Percentiles rank a stretch among this genome's conserved stretches.
phyloP scores from a whole-genome alignment of 1,139 yeast species.

The Geotrichum macrosporum region DNA sequence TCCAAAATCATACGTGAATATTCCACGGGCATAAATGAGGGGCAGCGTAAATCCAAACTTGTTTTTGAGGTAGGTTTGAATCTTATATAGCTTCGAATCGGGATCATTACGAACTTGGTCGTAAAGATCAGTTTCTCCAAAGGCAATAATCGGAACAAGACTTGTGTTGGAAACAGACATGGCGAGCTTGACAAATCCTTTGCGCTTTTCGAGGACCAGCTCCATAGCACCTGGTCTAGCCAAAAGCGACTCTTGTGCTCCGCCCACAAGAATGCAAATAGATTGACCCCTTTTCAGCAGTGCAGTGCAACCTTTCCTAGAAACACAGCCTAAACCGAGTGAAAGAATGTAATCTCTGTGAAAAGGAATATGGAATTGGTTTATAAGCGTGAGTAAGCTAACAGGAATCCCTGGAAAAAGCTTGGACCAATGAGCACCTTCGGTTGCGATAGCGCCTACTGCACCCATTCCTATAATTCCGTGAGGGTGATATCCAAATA shows the following conservation, averaged over 20 bases:
- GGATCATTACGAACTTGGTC: slow-evolving; percentile 55
- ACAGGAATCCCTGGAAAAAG: slow-evolving; percentile 78
- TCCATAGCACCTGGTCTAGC: slow-evolving; percentile 59
- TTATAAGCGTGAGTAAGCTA: slow-evolving; percentile 72
- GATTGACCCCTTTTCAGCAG: slow-evolving; percentile 60
- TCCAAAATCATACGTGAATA: slow-evolving; percentile 89
- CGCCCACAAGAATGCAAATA: slow-evolving; percentile 88
- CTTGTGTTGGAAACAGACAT: slow-evolving; percentile 70
- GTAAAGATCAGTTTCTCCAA: slow-evolving; percentile 85
- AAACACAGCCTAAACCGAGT: slow-evolving; percentile 80
- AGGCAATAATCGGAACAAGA: slow-evolving; percentile 82
- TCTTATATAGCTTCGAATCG: slow-evolving; percentile 49
- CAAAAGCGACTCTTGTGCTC: slow-evolving; percentile 83
- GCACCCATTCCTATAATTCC: slow-evolving; percentile 94
- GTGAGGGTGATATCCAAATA: slow-evolving; percentile 94
- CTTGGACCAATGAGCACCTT: slow-evolving; percentile 63
- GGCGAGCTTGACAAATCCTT: slow-evolving; percentile 86
- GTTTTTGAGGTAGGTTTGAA: slow-evolving; percentile 70
- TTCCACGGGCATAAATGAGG: slow-evolving; percentile 85
- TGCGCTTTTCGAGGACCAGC: slow-evolving; percentile 68
- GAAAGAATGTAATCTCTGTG: slow-evolving; percentile 80
- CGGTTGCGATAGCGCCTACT: slow-evolving; percentile 79
- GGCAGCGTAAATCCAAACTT: slow-evolving; percentile 85
- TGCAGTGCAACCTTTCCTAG: slow-evolving; percentile 63
- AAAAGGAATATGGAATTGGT: slow-evolving; percentile 79